Percentiles rank a stretch among this genome's conserved stretches.
Evolutionary conservation across 1,139 yeast genomes (phyloP).

Genomic region (Zygoascus sp.): DNA sequence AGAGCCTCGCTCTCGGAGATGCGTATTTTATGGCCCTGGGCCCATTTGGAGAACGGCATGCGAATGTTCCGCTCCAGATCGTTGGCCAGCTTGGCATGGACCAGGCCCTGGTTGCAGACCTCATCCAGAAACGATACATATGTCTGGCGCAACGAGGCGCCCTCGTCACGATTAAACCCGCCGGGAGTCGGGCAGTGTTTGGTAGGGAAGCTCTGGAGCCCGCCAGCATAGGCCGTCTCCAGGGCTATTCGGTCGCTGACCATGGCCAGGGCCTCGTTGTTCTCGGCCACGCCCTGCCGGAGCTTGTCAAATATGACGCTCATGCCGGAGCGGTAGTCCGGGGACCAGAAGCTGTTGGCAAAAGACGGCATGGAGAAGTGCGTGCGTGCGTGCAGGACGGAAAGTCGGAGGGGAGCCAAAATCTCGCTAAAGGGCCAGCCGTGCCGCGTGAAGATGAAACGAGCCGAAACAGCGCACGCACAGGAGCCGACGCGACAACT

Average conservation of each 20-base stretch:
- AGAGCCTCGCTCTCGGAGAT: conserved; percentile 54
- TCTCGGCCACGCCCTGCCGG: conserved; percentile 63
- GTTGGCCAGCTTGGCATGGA: conserved; percentile 59
- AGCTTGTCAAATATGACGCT: conserved; percentile 57
- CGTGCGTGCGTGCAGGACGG: too few relatives aligned
- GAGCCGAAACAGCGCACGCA: too few relatives aligned
- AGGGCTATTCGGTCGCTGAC: conserved; percentile 61
- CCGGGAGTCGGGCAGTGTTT: conserved; percentile 26
- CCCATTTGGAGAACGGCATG: conserved; percentile 69
- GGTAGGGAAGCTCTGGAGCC: conserved; percentile 41
- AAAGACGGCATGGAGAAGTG: conserved; percentile 13
- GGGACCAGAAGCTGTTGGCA: conserved; percentile 58
- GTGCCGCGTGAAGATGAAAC: too few relatives aligned
- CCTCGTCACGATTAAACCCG: conserved; percentile 41
- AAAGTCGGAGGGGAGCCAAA: neutral
- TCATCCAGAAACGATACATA: conserved; percentile 48
- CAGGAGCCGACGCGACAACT: too few relatives aligned
- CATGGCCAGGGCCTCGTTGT: conserved; percentile 56
- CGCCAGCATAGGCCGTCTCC: conserved; percentile 59
- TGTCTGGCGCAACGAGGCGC: conserved; percentile 49
- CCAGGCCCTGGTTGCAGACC: conserved; percentile 57
- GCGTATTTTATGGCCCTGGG: conserved; percentile 61
- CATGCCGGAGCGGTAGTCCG: conserved; percentile 57
- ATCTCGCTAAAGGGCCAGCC: neutral
- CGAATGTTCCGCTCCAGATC: conserved; percentile 57